phyloP scores from a whole-genome alignment of 495 filamentous ascomycete genomes.

The Letharia columbiana region DNA sequence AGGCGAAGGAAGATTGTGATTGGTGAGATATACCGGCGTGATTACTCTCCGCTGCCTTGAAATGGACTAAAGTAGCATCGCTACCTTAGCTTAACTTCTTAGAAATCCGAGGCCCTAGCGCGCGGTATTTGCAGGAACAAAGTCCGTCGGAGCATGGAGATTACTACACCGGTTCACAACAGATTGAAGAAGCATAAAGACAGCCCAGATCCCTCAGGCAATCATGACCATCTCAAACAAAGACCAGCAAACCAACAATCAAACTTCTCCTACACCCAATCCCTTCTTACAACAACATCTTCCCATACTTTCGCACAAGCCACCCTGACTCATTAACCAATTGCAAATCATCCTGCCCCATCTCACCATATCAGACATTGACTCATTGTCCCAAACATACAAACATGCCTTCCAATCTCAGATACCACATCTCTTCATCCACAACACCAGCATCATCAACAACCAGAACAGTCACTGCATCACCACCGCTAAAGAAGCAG shows the following conservation, averaged over 20 bases:
- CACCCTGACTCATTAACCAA: slow-evolving; percentile 21
- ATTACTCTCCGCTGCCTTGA: not conserved
- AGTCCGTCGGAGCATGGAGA: not conserved
- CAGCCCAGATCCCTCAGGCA: not conserved
- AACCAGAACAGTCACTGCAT: slow-evolving; percentile 11
- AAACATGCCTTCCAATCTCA: slow-evolving; percentile 26
- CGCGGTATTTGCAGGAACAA: not conserved
- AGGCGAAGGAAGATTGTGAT: not conserved
- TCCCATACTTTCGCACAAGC: not conserved
- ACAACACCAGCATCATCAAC: slow-evolving; percentile 16
- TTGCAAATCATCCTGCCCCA: not conserved
- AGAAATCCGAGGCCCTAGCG: not conserved
- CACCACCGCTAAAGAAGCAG: slow-evolving; percentile 48
- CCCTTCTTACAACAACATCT: no score
- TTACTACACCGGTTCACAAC: not conserved
- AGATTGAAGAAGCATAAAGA: not conserved
- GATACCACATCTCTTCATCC: slow-evolving; percentile 18
- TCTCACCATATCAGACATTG: not conserved
- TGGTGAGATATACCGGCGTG: not conserved
- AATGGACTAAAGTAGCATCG: not conserved
- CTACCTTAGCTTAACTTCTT: not conserved
- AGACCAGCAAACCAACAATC: not conserved
- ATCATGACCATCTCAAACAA: slow-evolving; percentile 1
- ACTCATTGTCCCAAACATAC: slow-evolving; percentile 4
- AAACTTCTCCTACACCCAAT: not conserved